Base-by-base conservation (phyloP, 768 basidiomycete species). In the Cystofilobasidium capitatum region DNA sequence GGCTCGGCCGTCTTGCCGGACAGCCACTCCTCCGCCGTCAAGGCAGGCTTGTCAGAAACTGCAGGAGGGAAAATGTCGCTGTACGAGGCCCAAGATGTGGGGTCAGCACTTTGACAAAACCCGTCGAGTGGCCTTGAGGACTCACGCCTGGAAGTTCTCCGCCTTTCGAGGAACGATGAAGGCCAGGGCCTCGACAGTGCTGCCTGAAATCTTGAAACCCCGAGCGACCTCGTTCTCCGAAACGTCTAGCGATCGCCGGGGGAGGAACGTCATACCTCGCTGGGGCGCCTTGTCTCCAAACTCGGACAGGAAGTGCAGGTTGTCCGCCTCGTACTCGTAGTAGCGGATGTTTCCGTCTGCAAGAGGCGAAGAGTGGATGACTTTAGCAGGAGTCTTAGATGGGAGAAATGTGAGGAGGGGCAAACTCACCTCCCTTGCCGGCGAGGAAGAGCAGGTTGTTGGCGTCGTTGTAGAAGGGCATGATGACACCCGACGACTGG, bases 211-310 rank as follows among this genome's bases (percentile, higher is more conserved):
- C 78, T 98, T 99, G 83, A 89, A 97, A 0, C 88, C 91, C 35
- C 91, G 83, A 1, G 91, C 93, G 71, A 98, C 96, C 77, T 98
- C 96, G 76, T 92, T 94, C 62, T 97, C 91, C 42, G 82, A 79
- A 29, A 96, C 87, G 75, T 83, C 91, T 73, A 98, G 83, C 0
- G 89, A 86, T 58, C 92, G 88, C 40, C 93, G 85, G 16, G 96
- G 96, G 49, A 96, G 82, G 86, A 98, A 92, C 76, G 88, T 90
- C 85, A 98, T 89, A 16, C 96, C 96, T 61, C 93, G 89, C 77
- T 98, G 58, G 26, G 59, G 57, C 16, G 42, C 42, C n/a, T 58
- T 45, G 24, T 55, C 57, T 92, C 55, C 88, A 82, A 93, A 84
- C 75, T 97, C 96, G 24, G 85, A 77, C 69, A 81, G 72, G 75